phyloP scores from a whole-genome alignment of 2,329 filamentous ascomycete species.

The Fusarium chlamydosporum region DNA sequence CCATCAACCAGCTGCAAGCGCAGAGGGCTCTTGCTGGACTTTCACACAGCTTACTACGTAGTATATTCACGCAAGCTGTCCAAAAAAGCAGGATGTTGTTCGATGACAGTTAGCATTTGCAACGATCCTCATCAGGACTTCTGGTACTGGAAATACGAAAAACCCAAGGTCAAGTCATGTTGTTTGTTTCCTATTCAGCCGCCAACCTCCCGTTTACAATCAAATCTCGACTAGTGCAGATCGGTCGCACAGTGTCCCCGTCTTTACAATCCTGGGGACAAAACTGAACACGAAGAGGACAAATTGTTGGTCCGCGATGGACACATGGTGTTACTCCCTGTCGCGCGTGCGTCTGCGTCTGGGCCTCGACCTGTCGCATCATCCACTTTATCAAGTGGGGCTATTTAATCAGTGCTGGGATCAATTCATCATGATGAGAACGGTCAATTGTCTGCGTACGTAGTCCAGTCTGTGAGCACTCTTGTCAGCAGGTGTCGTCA shows the following conservation, averaged over 20 bases:
- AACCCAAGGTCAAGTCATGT: neutral
- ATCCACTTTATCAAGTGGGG: slow-evolving; percentile 46
- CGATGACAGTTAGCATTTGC: neutral
- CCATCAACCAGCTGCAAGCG: slow-evolving; percentile 37
- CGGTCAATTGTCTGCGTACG: slow-evolving; percentile 24
- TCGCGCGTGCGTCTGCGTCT: slow-evolving; percentile 42
- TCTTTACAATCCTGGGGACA: slow-evolving; percentile 36
- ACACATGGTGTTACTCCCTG: slow-evolving; percentile 48
- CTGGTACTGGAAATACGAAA: slow-evolving; percentile 30
- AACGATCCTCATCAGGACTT: slow-evolving; percentile 12
- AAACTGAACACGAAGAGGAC: slow-evolving; percentile 49
- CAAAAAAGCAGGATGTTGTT: neutral
- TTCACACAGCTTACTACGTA: slow-evolving; percentile 1
- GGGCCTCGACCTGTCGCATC: slow-evolving; percentile 50
- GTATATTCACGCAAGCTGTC: slow-evolving; percentile 5
- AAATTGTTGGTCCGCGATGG: slow-evolving; percentile 35
- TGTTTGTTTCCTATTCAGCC: slow-evolving; percentile 23
- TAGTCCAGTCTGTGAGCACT: neutral
- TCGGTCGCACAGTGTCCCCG: slow-evolving; percentile 49
- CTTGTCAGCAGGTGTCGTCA: neutral
- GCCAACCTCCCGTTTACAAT: slow-evolving; percentile 48
- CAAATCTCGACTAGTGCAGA: slow-evolving; percentile 51
- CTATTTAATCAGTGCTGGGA: slow-evolving; percentile 20
- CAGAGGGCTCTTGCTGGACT: neutral
- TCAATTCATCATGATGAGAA: slow-evolving; percentile 36